Evolutionary conservation across 2,329 filamentous ascomycete genomes (phyloP), one percentile per base, ranked within the genome.

Genomic region (Fusarium udum): DNA sequence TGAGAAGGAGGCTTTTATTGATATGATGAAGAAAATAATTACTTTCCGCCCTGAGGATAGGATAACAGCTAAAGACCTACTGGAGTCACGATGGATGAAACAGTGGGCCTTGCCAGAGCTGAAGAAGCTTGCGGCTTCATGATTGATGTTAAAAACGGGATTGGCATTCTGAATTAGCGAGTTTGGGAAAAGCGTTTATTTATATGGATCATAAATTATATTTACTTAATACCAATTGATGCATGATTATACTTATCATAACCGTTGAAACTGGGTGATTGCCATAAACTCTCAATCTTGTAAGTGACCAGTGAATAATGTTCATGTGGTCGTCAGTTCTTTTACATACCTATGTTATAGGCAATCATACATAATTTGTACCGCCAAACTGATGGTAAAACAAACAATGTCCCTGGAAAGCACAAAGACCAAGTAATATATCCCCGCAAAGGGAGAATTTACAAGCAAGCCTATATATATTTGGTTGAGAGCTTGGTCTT

Each of bases 21-120:
- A 71, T 22, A 75, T 75, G 73, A 75, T 75, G 73, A 75, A 65
- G 24, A 57, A 51, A 22, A 75, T 75, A 6, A 75, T 75, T 20
- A 59, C 62, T 1, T 75, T 75, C 26, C 69, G 72, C 6, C 73
- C 73, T 2, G 73, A 73, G 32, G 61, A 71, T 9, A 51, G 73
- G 22, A 37, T 56, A 22, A 53, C 73, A 4, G 69, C 73, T 4
- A 49, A 61, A 48, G 73, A 75, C 15, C 26, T 75, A 11, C 24
- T 75, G 26, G 66, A 71, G 49, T 73, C 69, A 5, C 53, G 58
- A 36, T 75, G 73, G 73, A 71, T 75, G 57, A 73, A 74, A 34
- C 55, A 73, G 28, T 75, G 72, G 72, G 73, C 69, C 15, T 59
- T 75, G 31, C 73, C 72, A 11, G 73, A 74, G 72, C 56, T 75